Evolutionary conservation across 306 rosid genomes (phyloP), one percentile per base, ranked within the genome.

Genomic region (Cotoneaster glaucophyllus): DNA sequence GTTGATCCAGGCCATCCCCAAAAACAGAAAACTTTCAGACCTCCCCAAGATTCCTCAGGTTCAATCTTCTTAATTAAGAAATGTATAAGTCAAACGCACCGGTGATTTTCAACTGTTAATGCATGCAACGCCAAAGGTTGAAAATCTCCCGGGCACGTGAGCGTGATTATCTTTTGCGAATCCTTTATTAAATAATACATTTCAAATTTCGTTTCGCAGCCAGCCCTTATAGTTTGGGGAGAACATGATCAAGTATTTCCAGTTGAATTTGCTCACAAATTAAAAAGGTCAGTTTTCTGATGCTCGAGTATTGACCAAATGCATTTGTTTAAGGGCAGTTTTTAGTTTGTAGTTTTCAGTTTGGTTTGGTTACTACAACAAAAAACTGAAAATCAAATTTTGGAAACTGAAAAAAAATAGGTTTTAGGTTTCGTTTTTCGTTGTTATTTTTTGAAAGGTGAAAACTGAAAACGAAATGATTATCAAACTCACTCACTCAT

Each of bases 221-320:
- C 90, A 21, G 83, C 98, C 17, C 80, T 91, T 81, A 84, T 93
- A 67, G 70, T 93, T 2, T 93, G 97, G 98, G 98, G 98, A 70
- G 98, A 93, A 56, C 83, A 84, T 54, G 98, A 93, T 74, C 83
- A 67, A 77, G 73, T 91, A 44, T 93, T 93, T 77, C 91, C 93
- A 25, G 64, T 93, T 24, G 97, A 91, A 74, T 78, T 87, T 48
- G 98, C 77, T 28, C 81, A 88, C 82, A 89, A 93, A 87, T 79
- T 93, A 76, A 84, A 89, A 80, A 79, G 87, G 98, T 93, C 53
- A 73, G 63, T 79, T 45, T 62, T 74, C 3, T 50, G 26, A 7
- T n/a, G 28, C 45, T 52, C 24, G 39, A 54, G 65, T 54, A 13
- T 8, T 39, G 22, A 28, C n/a, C 48, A 3, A 50, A 2, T 50